phyloP scores from a whole-genome alignment of 495 filamentous ascomycete species.

The Coniosporium apollinis region DNA sequence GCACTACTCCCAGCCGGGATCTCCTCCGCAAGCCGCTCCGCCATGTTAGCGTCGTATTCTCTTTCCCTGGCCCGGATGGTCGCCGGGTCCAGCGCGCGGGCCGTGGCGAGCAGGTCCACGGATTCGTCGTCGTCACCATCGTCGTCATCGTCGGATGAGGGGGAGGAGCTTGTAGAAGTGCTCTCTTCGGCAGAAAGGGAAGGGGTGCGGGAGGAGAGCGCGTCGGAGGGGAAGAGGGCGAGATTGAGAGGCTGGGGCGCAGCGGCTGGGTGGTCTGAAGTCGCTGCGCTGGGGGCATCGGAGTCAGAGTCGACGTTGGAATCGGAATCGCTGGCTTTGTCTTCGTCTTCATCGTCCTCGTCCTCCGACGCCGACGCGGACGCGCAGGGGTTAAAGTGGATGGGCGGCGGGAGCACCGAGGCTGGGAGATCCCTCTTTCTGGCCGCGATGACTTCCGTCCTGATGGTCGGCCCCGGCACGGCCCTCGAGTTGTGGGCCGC shows the following conservation, averaged over 20 bases:
- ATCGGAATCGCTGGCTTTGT: conserved; percentile 3
- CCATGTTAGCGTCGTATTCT: conserved; percentile 21
- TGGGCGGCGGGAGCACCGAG: conserved; percentile 18
- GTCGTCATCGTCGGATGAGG: conserved; percentile 2
- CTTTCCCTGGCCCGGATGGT: conserved; percentile 14
- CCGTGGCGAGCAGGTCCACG: conserved; percentile 20
- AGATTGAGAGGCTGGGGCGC: neutral
- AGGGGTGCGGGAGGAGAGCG: neutral
- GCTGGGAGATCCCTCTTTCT: conserved; percentile 13
- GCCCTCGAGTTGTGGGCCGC: no score
- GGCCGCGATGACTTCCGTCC: conserved; percentile 15
- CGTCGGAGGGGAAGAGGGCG: neutral
- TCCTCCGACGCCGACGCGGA: conserved; percentile 8
- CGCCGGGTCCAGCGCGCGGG: conserved; percentile 17
- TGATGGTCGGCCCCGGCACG: no score
- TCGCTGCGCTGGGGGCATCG: neutral
- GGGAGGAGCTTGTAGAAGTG: neutral
- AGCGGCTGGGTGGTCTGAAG: neutral
- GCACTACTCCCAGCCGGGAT: conserved; percentile 26
- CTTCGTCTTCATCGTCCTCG: conserved; percentile 7
- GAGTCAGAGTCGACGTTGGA: neutral
- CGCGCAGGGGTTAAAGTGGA: conserved; percentile 13
- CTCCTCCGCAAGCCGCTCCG: conserved; percentile 23
- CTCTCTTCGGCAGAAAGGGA: neutral
- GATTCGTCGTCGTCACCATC: conserved; percentile 9